Evolutionary conservation across 2,329 filamentous ascomycete genomes (phyloP).

Genomic region (Cytospora piceicola): DNA sequence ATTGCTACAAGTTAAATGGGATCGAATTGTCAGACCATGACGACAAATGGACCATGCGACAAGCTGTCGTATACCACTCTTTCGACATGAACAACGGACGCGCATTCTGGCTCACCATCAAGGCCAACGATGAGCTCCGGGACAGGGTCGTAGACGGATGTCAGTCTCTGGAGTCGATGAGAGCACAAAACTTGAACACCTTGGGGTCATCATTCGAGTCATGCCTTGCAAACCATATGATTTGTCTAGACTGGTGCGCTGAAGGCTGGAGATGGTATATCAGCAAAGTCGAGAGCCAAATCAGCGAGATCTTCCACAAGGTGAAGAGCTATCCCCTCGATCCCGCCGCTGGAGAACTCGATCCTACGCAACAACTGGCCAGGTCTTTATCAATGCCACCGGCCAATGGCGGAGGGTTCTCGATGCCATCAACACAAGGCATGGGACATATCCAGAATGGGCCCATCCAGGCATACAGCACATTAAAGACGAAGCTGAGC

Average conservation of each 20-base stretch:
- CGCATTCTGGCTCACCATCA: slow-evolving; percentile 15
- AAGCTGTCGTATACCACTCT: slow-evolving; percentile 20
- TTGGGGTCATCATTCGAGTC: background rate
- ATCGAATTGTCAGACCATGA: background rate
- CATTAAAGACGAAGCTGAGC: no score
- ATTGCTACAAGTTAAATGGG: slow-evolving; percentile 13
- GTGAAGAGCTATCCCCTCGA: slow-evolving; percentile 2
- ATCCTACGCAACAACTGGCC: background rate
- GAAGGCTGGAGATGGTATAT: slow-evolving; percentile 7
- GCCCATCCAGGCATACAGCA: no score
- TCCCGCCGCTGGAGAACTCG: background rate
- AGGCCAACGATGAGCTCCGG: slow-evolving; percentile 16
- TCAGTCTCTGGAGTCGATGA: slow-evolving; percentile 8
- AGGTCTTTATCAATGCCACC: background rate
- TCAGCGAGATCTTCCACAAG: background rate
- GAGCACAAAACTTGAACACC: background rate
- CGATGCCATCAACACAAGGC: no score
- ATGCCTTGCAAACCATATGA: slow-evolving; percentile 3
- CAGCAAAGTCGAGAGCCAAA: background rate
- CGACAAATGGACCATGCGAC: slow-evolving; percentile 18
- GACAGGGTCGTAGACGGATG: slow-evolving; percentile 10
- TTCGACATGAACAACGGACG: slow-evolving; percentile 24
- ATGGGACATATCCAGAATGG: no score
- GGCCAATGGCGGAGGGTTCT: no score
- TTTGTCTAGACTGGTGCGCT: slow-evolving; percentile 8